phyloP scores from a whole-genome alignment of 148 eudicot genomes.

The Nyssa sinensis region DNA sequence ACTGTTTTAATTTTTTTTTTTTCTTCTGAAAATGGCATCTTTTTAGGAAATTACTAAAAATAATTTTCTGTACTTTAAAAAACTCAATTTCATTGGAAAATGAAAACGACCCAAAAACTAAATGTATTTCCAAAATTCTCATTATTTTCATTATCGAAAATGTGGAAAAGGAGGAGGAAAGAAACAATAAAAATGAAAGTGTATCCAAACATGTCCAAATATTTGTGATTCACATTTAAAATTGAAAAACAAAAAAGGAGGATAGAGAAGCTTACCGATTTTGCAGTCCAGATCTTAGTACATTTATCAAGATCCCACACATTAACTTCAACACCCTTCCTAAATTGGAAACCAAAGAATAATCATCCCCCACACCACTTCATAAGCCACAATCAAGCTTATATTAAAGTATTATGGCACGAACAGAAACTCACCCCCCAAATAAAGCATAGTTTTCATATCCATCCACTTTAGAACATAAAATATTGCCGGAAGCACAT shows the following conservation, averaged over 20 bases:
- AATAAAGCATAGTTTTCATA: slow-evolving; percentile 70
- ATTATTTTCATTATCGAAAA: too few relatives aligned
- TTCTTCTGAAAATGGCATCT: too few relatives aligned
- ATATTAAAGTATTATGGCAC: not conserved
- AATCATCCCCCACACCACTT: slow-evolving; percentile 2
- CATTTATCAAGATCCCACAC: slow-evolving; percentile 56
- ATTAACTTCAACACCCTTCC: slow-evolving; percentile 93
- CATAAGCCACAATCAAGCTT: not conserved
- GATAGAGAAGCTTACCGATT: slow-evolving; percentile 59
- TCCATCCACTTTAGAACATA: slow-evolving; percentile 62
- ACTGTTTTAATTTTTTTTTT: too few relatives aligned
- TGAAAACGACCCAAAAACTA: too few relatives aligned
- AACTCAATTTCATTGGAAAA: too few relatives aligned
- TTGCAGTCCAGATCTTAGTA: slow-evolving; percentile 75
- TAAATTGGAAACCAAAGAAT: slow-evolving; percentile 21
- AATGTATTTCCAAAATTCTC: too few relatives aligned
- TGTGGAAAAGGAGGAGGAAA: too few relatives aligned
- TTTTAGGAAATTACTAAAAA: too few relatives aligned
- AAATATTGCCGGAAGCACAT: slow-evolving; percentile 59
- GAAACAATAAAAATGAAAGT: too few relatives aligned
- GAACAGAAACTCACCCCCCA: slow-evolving; percentile 75
- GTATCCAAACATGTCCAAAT: too few relatives aligned
- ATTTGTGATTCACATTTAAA: too few relatives aligned
- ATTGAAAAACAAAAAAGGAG: not conserved
- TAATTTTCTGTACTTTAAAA: too few relatives aligned